Evolutionary conservation across 1,284 basidiomycete species (phyloP), one percentile per base, ranked within the genome.

Genomic region (Tylopilus sp.): DNA sequence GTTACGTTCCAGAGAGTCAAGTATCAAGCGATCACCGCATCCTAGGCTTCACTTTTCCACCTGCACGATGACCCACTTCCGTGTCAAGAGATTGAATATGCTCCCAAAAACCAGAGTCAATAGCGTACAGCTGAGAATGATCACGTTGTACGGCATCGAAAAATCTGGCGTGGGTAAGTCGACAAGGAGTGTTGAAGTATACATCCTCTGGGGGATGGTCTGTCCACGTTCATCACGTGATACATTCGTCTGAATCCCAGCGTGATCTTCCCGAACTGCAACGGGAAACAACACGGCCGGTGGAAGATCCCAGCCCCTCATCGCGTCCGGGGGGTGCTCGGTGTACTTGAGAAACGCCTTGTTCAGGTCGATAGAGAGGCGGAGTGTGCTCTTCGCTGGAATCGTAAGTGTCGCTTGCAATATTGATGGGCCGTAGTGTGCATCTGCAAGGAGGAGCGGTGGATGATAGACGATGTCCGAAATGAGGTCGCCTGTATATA

Each of bases 121-220:
- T 57, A 98, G 83, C 13, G 95, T 96, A 74, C 91, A 95, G 63
- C 90, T 96, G 84, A 98, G 93, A 74, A 98, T 97, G 79, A 99
- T 99, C 68, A 99, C 97, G 80, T 99, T 99, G 82, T 99, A 99
- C 16, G 97, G 97, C 96, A 99, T 99, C 75, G 94, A 97, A 80
- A 99, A 99, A 81, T 99, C 97, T 0, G 98, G 98, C 12, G 95
- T 97, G 12, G 97, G 94, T 32, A 98, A 86, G 77, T 98, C 95
- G 53, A 98, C 89, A 33, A 99, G 87, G 24, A 96, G 85, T 16
- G 92, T 87, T 0, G 89, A 84, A 2, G 95, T 95, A 79, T 97
- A 98, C 62, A 96, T 87, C 53, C 90, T 54, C 58, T 60, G 49
- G 69, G 59, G 59, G 58, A 68, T 65, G 53, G 52, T 58, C 53